These are phyloP conservation scores for Chondrostereum purpureum DNA, from an alignment of 1,284 basidiomycete genomes.

Conservation along the genomic window DNA sequence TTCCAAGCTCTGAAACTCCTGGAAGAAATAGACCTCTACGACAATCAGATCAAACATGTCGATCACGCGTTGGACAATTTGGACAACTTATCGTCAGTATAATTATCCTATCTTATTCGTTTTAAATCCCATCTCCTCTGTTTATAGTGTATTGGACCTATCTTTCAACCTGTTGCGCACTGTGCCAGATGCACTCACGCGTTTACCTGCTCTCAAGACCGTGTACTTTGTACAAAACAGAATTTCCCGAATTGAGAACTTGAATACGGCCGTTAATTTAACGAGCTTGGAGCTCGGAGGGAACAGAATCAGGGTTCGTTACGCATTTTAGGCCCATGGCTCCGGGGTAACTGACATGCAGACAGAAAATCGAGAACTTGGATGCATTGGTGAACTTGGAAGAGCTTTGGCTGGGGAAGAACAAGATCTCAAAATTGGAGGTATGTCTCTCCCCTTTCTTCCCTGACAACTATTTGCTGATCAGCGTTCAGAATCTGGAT, in stretches of 20 bases:
- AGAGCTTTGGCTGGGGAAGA: slow-evolving; percentile 97
- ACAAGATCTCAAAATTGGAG: slow-evolving; percentile 88
- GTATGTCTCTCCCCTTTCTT: slow-evolving; percentile 30
- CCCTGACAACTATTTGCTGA: slow-evolving; percentile 12
- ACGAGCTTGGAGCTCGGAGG: slow-evolving; percentile 90
- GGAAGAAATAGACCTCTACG: slow-evolving; percentile 92
- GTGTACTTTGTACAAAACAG: slow-evolving; percentile 97
- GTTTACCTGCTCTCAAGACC: slow-evolving; percentile 61
- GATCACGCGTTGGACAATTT: slow-evolving; percentile 61
- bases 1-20: slow-evolving; percentile 64
- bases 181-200: slow-evolving; percentile 58
- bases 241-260: slow-evolving; percentile 72
- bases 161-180: slow-evolving; percentile 89
- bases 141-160: slow-evolving; percentile 73
- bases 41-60: slow-evolving; percentile 83
- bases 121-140: slow-evolving; percentile 6
- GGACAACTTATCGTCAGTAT: slow-evolving; percentile 63
- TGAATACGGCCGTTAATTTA: slow-evolving; percentile 57
- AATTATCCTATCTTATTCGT: slow-evolving; percentile 4
- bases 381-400: slow-evolving; percentile 80
- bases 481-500: slow-evolving; percentile 44
- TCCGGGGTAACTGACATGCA: no score
- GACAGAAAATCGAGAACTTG: slow-evolving; percentile 84
- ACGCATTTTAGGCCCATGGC: no score
- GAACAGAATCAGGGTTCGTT: slow-evolving; percentile 77